phyloP scores from a whole-genome alignment of 352 stramenopile genomes.

The Phytophthora pistaciae region DNA sequence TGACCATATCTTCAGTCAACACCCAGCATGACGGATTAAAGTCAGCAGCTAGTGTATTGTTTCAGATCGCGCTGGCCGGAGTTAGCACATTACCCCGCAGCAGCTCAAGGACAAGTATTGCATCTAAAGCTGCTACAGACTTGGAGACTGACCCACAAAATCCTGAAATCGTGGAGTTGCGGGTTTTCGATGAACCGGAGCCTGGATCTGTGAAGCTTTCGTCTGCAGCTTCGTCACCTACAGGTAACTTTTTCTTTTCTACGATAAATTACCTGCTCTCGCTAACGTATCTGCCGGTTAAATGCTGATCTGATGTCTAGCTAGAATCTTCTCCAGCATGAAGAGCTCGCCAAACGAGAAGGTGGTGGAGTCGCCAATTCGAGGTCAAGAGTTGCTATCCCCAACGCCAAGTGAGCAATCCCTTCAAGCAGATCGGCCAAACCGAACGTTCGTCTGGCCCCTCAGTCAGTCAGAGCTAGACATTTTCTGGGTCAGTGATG shows the following conservation, averaged over 20 bases:
- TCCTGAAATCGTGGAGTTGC: background rate
- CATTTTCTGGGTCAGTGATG: slow-evolving; percentile 27
- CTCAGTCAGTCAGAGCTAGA: slow-evolving; percentile 29
- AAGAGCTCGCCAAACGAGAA: slow-evolving; percentile 21
- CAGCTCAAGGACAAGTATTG: background rate
- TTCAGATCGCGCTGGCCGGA: slow-evolving; percentile 52
- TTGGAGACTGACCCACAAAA: slow-evolving; percentile 3
- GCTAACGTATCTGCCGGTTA: slow-evolving; percentile 17
- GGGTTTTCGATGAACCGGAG: slow-evolving; percentile 16
- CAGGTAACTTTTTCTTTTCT: slow-evolving; percentile 12
- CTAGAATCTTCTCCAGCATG: slow-evolving; percentile 23
- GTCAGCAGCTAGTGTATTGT: slow-evolving; percentile 34
- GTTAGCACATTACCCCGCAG: slow-evolving; percentile 22
- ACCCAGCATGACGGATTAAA: slow-evolving; percentile 37
- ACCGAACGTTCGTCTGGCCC: slow-evolving; percentile 27
- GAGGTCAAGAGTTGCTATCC: slow-evolving; percentile 10
- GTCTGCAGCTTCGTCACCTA: slow-evolving; percentile 14
- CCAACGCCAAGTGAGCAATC: slow-evolving; percentile 20
- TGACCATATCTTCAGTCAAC: background rate
- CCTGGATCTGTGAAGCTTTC: slow-evolving; percentile 8
- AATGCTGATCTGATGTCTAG: slow-evolving; percentile 22
- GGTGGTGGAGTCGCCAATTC: slow-evolving; percentile 3
- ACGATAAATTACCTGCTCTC: background rate
- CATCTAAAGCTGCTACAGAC: background rate
- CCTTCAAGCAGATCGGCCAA: slow-evolving; percentile 14